Base-by-base conservation (phyloP, 768 basidiomycete genomes). In the Porpolomopsis calyptriformis region DNA sequence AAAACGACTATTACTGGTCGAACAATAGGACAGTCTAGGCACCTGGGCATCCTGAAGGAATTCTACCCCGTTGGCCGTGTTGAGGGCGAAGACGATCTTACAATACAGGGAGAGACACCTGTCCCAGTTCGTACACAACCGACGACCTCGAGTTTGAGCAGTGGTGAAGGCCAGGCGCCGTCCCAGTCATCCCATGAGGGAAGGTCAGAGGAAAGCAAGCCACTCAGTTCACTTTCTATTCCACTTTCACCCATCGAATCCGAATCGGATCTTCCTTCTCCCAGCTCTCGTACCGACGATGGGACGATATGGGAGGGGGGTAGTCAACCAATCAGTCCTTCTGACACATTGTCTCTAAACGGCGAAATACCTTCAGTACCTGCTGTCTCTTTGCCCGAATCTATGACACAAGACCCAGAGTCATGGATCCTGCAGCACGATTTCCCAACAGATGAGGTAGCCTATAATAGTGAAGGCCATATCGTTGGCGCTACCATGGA, bases 401-500 rank as follows among this genome's bases (percentile, higher is more conserved):
- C 57, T 46, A 35, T 55, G 50, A 42, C 58, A 47, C 58, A 65
- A 45, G 73, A 74, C 52, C 68, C 76, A 20, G 63, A 69, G 37
- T 59, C 68, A 11, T 80, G 73, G 73, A 70, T 76, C 60, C 64
- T 75, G 51, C 69, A 76, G n/a, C 78, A 86, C 59, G 91, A 96
- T 54, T 87, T 92, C 61, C 71, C 80, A 10, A 65, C 78, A 4
- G 78, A 84, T 27, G 93, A 99, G 57, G 85, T 94, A 40, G 78
- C 84, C 3, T 92, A 90, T 69, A 96, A 93, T 60, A 73, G 74
- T 37, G 92, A 98, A 10, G 93, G 92, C 2, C 77, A 80, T 52
- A 78, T 98, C 16, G 85, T 92, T 8, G 93, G 91, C 19, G 96
- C 91, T 2, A 91, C 90, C 3, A 69, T 99, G 50, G 73, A 74